Conservation (phyloP, 1,139 yeast genomes). For the Geotrichum citri-aurantii region DNA sequence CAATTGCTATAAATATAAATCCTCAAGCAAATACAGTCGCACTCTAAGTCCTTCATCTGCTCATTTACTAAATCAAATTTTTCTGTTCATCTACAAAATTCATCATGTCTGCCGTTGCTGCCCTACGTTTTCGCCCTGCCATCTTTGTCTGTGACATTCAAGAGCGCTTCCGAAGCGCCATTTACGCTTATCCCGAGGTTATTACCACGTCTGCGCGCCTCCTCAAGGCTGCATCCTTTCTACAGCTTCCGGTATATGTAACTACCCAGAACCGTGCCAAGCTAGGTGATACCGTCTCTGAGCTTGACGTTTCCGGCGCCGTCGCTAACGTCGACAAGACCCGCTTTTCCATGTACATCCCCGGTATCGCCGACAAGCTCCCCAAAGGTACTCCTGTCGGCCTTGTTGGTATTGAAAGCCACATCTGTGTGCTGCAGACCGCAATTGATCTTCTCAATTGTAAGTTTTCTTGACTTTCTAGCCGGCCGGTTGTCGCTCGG, state of each 20-base stretch:
- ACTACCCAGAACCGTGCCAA: constrained; percentile 29
- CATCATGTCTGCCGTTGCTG: background rate
- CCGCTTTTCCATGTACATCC: constrained; percentile 28
- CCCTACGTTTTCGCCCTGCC: constrained; percentile 24
- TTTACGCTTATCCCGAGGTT: constrained; percentile 25
- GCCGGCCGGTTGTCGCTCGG: background rate
- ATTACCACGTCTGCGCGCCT: constrained; percentile 23
- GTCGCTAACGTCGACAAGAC: constrained; percentile 28
- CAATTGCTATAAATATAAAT: too few species aligned
- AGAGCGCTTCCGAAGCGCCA: constrained; percentile 24
- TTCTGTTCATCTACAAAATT: background rate
- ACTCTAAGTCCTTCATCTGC: too few species aligned
- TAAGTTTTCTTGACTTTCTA: background rate
- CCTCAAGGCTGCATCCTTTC: constrained; percentile 24
- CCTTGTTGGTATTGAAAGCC: constrained; percentile 30
- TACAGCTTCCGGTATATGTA: constrained; percentile 27
- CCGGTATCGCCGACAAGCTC: constrained; percentile 23
- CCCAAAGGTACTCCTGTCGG: constrained; percentile 24
- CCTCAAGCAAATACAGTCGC: too few species aligned
- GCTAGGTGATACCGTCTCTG: constrained; percentile 29
- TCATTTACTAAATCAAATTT: background rate
- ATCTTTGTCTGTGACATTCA: constrained; percentile 30
- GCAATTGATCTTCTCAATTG: constrained; percentile 25
- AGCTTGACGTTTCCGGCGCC: constrained; percentile 24
- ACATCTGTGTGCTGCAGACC: constrained; percentile 31